These are phyloP conservation scores for Auriculariales sp. DNA, from an alignment of 768 basidiomycete species.

Conservation along the genomic window DNA sequence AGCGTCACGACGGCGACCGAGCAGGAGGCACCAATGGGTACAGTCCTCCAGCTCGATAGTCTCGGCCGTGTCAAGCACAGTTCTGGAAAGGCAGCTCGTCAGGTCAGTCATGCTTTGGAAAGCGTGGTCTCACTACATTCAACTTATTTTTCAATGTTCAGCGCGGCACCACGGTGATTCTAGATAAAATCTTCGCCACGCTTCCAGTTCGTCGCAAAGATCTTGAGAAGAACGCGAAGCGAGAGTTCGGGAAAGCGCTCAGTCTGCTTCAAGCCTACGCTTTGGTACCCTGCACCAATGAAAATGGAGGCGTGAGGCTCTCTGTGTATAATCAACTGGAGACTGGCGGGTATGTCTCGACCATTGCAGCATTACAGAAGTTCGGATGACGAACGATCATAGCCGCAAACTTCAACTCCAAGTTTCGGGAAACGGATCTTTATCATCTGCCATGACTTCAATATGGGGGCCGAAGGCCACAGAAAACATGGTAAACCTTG, in stretches of 20 bases:
- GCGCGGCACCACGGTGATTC: constrained; percentile 74
- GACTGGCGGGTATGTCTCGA: constrained; percentile 42
- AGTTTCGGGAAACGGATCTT: constrained; percentile 51
- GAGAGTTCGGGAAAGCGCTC: constrained; percentile 82
- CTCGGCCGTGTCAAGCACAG: constrained; percentile 43
- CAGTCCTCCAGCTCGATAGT: constrained; percentile 55
- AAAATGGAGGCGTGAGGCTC: constrained; percentile 50
- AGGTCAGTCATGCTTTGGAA: constrained; percentile 34
- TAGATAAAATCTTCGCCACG: constrained; percentile 60
- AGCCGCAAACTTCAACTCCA: constrained; percentile 45
- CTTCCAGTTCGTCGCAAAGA: constrained; percentile 89
- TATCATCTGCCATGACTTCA: constrained; percentile 48
- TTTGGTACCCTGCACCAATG: constrained; percentile 55
- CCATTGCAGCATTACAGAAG: background rate
- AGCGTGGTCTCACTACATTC: background rate
- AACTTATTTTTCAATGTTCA: constrained; percentile 22
- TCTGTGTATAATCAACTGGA: constrained; percentile 53
- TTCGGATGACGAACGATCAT: too few relatives aligned
- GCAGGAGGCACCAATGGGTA: constrained; percentile 62
- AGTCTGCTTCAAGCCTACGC: constrained; percentile 77
- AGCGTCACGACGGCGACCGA: constrained; percentile 60
- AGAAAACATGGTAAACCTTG: constrained; percentile 60
- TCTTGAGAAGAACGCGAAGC: constrained; percentile 72
- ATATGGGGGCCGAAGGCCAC: constrained; percentile 79
- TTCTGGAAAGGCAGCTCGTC: constrained; percentile 51